Evolutionary conservation across 331 rosid genomes (phyloP), one percentile per base, ranked within the genome.

Genomic region (Spiraea crenata): DNA sequence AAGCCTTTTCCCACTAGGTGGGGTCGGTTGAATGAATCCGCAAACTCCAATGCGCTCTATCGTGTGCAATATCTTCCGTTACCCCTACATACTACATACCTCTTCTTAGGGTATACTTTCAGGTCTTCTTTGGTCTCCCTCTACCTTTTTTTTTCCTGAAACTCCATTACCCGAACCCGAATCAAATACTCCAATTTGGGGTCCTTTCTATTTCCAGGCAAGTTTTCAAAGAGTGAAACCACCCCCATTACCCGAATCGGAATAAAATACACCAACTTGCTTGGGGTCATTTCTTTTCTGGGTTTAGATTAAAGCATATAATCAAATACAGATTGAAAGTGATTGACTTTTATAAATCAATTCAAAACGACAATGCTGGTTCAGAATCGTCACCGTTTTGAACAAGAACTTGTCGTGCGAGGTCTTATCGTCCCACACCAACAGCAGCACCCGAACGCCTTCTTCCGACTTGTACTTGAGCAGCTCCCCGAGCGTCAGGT

Each of bases 351-450:
- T 46, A 58, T 56, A 17, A 7, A 4, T 3, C 57, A 56, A 64
- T 8, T 52, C 64, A 55, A 40, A 37, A 60, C 44, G 11, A 58
- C 37, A 70, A 68, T 56, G 51, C 17, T 39, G 56, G 17, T 59
- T 56, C 37, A 46, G 38, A 71, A 71, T 41, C 31, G 83, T 80
- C 72, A 88, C 98, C 89, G 96, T 69, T 63, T 83, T 88, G 49
- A 92, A 64, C 63, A 80, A 76, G 47, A 82, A 9, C 67, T 81
- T 89, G 65, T 90, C 91, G 6, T 86, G 90, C 1, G 99, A 95
- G 77, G 97, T 87, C 87, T 91, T 91, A 65, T 95, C 97, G 81
- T 95, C 97, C 99, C 99, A 95, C 60, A 91, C 70, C 80, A 95
- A 72, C 75, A 95, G 47, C 82, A 95, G 47, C 57, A 95, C 91